These are phyloP conservation scores for Pseudodiploospora longispora DNA, from an alignment of 2,329 filamentous ascomycete species.

Conservation along the genomic window DNA sequence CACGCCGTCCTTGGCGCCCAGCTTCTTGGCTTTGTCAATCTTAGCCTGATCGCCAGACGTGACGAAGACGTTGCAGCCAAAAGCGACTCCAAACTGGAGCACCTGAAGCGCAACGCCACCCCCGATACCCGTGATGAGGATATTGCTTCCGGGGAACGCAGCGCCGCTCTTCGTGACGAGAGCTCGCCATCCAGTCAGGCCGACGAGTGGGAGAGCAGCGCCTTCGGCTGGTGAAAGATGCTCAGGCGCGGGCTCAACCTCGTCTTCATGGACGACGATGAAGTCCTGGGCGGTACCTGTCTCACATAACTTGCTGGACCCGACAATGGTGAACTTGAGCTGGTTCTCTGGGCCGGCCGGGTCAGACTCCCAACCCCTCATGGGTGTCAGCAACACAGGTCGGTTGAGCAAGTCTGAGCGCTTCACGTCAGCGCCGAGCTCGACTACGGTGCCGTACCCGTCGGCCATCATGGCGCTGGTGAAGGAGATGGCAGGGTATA, in stretches of 20 bases:
- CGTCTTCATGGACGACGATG: slow-evolving; percentile 57
- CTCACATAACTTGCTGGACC: slow-evolving; percentile 53
- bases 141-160: slow-evolving; percentile 56
- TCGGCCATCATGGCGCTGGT: slow-evolving; percentile 72
- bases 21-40: slow-evolving; percentile 58
- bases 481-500: slow-evolving; percentile 83
- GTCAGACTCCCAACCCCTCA: slow-evolving; percentile 65
- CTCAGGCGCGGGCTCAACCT: slow-evolving; percentile 67
- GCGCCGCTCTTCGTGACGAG: slow-evolving; percentile 69
- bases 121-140: slow-evolving; percentile 85
- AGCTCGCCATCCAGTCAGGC: slow-evolving; percentile 82
- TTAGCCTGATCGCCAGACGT: slow-evolving; percentile 69
- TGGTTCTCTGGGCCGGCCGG: slow-evolving; percentile 65
- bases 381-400: slow-evolving; percentile 71
- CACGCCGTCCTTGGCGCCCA: slow-evolving; percentile 79
- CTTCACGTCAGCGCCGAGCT: slow-evolving; percentile 44
- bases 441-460: slow-evolving; percentile 66
- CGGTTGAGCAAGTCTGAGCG: slow-evolving; percentile 43
- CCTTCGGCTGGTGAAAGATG: slow-evolving; percentile 69
- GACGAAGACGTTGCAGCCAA: slow-evolving; percentile 73
- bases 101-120: slow-evolving; percentile 83
- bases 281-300: slow-evolving; percentile 70
- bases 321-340: slow-evolving; percentile 54
- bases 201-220: slow-evolving; percentile 77
- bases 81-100: slow-evolving; percentile 68